Conservation (phyloP, 164 flowering plant species). For the Berberis vulgaris region DNA sequence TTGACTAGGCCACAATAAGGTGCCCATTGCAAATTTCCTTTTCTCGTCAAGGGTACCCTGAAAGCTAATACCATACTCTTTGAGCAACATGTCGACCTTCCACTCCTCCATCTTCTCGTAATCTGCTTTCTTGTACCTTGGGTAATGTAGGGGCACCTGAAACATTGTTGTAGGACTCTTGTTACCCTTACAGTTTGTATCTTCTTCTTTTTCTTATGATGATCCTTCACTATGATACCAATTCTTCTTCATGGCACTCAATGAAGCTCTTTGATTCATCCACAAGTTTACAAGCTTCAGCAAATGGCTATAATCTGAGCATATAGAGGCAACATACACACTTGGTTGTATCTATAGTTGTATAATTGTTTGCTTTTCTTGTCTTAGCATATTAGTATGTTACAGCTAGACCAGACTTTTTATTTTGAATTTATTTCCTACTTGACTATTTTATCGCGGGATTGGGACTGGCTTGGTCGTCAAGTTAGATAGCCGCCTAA, state of each 20-base stretch:
- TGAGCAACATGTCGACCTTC: slow-evolving; percentile 23
- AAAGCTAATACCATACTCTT: slow-evolving; percentile 26
- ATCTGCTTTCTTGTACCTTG: slow-evolving; percentile 28
- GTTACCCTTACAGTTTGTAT: not conserved
- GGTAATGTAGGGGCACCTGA: slow-evolving; percentile 44
- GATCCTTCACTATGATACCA: not conserved
- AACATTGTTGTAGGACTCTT: slow-evolving; percentile 9
- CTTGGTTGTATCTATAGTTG: no score
- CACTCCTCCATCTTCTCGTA: slow-evolving; percentile 31
- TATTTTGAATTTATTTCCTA: no score
- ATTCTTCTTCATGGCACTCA: not conserved
- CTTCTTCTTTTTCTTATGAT: not conserved
- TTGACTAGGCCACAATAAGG: slow-evolving; percentile 44
- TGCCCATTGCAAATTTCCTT: slow-evolving; percentile 37
- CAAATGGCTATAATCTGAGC: no score
- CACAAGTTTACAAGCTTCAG: no score
- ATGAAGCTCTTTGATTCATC: no score
- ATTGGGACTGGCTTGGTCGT: no score
- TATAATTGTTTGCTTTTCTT: no score
- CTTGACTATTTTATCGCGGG: no score
- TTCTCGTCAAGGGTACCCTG: slow-evolving; percentile 31
- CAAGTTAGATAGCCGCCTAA: no score
- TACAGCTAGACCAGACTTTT: no score
- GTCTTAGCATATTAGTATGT: no score
- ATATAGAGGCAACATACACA: no score